A percentile compares a stretch with the other conserved stretches of the same genome.
phyloP scores from a whole-genome alignment of 805 yeast species.

The Spencermartinsiella europaea region DNA sequence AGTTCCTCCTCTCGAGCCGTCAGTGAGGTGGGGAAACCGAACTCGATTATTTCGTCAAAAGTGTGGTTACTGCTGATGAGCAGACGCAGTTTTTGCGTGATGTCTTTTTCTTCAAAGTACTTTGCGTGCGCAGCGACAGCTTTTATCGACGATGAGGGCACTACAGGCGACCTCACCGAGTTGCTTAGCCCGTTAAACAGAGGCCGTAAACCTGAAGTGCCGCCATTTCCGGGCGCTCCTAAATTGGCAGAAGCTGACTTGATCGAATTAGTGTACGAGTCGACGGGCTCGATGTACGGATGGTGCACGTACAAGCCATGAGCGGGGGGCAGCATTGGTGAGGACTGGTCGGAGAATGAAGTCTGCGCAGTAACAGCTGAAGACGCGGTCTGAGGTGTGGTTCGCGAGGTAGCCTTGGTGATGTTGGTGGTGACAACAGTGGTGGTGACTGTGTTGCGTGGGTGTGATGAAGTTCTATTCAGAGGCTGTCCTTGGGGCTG shows the following conservation, averaged over 20 bases:
- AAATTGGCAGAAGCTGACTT: background rate
- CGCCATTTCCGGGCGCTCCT: background rate
- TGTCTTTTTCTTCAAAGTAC: slow-evolving; percentile 18
- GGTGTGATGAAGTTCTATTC: background rate
- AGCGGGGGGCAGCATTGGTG: background rate
- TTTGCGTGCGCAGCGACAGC: slow-evolving; percentile 17
- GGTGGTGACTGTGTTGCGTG: background rate
- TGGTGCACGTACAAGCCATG: background rate
- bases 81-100: slow-evolving; percentile 16
- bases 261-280: background rate
- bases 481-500: slow-evolving; percentile 8
- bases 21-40: slow-evolving; percentile 22
- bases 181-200: background rate
- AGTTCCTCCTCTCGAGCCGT: background rate
- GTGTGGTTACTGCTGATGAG: slow-evolving; percentile 13
- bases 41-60: slow-evolving; percentile 25
- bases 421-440: background rate
- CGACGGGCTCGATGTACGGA: background rate
- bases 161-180: background rate
- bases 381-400: background rate
- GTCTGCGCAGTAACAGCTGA: background rate
- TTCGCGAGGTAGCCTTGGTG: too few species aligned
- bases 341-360: background rate
- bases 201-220: background rate
- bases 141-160: slow-evolving; percentile 1